These are phyloP conservation scores for Naegleria gruberi DNA, from an alignment of 208 protist genomes.

Conservation along the genomic window DNA sequence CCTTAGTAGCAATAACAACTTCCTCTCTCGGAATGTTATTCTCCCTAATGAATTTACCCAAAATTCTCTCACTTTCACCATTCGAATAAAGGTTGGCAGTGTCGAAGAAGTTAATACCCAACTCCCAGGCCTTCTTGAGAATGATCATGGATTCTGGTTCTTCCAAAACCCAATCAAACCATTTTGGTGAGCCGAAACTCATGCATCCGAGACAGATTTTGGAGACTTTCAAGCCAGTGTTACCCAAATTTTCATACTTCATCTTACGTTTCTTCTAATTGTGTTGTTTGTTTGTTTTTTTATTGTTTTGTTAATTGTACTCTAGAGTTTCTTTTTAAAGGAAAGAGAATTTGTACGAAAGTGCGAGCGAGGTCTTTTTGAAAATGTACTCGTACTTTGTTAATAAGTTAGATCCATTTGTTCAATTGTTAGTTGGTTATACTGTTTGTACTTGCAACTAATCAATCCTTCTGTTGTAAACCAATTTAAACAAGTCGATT, in stretches of 20 bases:
- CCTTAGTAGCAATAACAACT: not conserved
- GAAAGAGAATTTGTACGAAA: too few relatives aligned
- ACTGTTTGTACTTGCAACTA: too few relatives aligned
- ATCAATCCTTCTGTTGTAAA: too few relatives aligned
- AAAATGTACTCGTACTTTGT: too few relatives aligned
- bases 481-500: too few relatives aligned
- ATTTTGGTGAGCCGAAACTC: not conserved
- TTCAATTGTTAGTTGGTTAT: too few relatives aligned
- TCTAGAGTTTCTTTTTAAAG: too few relatives aligned
- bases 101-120: slow-evolving; percentile 8
- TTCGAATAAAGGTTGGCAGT: not conserved
- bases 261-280: not conserved
- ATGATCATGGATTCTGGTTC: not conserved
- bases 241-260: not conserved
- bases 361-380: too few relatives aligned
- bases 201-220: not conserved
- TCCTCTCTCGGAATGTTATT: not conserved
- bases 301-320: too few relatives aligned
- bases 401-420: too few relatives aligned
- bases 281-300: too few relatives aligned
- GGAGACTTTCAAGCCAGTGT: not conserved
- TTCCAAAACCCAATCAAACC: not conserved
- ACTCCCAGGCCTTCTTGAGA: not conserved
- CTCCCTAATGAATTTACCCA: not conserved
- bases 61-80: not conserved